Conservation (phyloP, 345 rosid genomes). For the Isatis tinctoria region DNA sequence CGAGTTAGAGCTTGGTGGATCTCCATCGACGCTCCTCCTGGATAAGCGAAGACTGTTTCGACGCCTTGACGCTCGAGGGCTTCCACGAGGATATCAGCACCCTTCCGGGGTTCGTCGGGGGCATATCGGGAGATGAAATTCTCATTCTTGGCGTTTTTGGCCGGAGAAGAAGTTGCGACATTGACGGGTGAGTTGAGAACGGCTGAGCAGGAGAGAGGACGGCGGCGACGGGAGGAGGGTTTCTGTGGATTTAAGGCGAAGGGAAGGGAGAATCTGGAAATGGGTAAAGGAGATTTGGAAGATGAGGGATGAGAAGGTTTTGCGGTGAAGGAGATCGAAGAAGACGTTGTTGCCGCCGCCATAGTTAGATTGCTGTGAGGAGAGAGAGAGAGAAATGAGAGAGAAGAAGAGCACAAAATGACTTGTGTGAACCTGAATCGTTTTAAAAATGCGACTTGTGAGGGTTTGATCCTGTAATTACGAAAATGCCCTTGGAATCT, state of each 20-base stretch:
- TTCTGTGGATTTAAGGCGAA: constrained; percentile 21
- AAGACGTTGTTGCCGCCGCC: constrained; percentile 32
- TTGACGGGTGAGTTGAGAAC: constrained; percentile 15
- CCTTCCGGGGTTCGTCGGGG: constrained; percentile 80
- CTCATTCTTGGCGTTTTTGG: not conserved
- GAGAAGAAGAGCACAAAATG: not conserved
- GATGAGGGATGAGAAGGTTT: constrained; percentile 25
- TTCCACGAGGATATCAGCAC: constrained; percentile 89
- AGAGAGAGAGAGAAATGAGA: not conserved
- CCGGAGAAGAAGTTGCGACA: constrained; percentile 1
- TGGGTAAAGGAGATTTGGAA: constrained; percentile 26
- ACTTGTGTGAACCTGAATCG: constrained; percentile 1
- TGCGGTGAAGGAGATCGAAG: constrained; percentile 24
- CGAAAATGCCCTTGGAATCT: not conserved
- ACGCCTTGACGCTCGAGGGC: constrained; percentile 90
- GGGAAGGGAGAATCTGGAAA: constrained; percentile 30
- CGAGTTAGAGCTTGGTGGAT: constrained; percentile 98
- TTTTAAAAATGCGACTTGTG: constrained; percentile 4
- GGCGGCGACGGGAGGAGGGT: constrained; percentile 27
- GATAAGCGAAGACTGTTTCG: constrained; percentile 78
- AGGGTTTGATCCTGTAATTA: not conserved
- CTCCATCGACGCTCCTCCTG: constrained; percentile 97
- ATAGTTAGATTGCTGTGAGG: not conserved
- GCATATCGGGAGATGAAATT: constrained; percentile 42
- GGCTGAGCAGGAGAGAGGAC: constrained; percentile 35